These are phyloP conservation scores for Exophiala calicioides DNA, from an alignment of 2,329 filamentous ascomycete genomes.

Conservation along the genomic window DNA sequence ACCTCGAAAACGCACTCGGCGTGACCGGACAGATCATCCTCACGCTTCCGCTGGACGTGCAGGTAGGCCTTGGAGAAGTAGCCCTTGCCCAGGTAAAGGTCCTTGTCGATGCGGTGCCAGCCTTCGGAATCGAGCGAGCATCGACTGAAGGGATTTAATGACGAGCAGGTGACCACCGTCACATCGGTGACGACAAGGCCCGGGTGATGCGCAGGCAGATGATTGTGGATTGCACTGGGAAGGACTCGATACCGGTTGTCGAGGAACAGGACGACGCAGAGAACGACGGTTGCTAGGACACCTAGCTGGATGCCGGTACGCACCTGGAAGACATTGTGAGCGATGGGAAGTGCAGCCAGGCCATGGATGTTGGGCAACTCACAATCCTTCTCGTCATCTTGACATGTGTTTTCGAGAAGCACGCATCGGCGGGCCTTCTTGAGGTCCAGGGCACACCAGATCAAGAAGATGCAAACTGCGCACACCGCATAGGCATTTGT, in stretches of 20 bases:
- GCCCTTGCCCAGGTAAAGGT: conserved; percentile 74
- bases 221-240: conserved; percentile 79
- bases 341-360: neutral
- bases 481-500: too few relatives aligned
- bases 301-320: conserved; percentile 74
- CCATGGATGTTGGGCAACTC: neutral
- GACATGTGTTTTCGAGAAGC: conserved; percentile 20
- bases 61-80: conserved; percentile 78
- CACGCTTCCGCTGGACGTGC: conserved; percentile 78
- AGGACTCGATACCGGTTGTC: conserved; percentile 87
- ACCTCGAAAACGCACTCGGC: conserved; percentile 82
- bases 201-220: conserved; percentile 81
- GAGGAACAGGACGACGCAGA: conserved; percentile 76
- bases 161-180: conserved; percentile 73
- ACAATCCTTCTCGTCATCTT: conserved; percentile 30
- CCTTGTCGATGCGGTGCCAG: conserved; percentile 88
- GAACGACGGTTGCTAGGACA: conserved; percentile 63
- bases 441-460: neutral
- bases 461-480: neutral
- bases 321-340: conserved; percentile 42
- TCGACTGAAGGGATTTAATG: conserved; percentile 70
- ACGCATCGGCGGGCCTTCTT: conserved; percentile 9
- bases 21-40: conserved; percentile 73
- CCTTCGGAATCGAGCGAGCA: conserved; percentile 71
- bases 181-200: conserved; percentile 85